Evolutionary conservation across 345 rosid genomes (phyloP).

Genomic region (Lepidium didymum): DNA sequence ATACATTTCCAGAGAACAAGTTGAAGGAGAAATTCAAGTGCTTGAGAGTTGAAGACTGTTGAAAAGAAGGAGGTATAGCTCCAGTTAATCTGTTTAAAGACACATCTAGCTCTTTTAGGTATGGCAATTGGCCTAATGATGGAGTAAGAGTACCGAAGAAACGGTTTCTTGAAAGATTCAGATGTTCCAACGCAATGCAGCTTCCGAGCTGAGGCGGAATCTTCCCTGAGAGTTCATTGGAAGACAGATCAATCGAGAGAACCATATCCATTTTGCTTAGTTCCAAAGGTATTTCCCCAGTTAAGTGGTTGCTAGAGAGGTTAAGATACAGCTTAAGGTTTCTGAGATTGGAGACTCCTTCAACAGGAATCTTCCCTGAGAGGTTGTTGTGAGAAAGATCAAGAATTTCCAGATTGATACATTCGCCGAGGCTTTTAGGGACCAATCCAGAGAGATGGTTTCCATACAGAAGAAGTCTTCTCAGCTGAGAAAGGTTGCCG

Average conservation of each 20-base stretch:
- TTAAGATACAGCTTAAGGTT: slow-evolving; percentile 85
- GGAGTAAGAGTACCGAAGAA: slow-evolving; percentile 55
- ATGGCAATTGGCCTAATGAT: slow-evolving; percentile 69
- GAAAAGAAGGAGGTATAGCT: slow-evolving; percentile 50
- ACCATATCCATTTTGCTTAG: slow-evolving; percentile 97
- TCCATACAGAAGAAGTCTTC: slow-evolving; percentile 51
- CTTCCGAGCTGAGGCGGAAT: slow-evolving; percentile 72
- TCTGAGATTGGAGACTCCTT: slow-evolving; percentile 51
- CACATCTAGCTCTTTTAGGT: slow-evolving; percentile 56
- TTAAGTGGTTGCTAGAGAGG: slow-evolving; percentile 66
- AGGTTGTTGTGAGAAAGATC: slow-evolving; percentile 73
- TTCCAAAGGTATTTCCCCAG: slow-evolving; percentile 65
- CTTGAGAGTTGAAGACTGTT: slow-evolving; percentile 55
- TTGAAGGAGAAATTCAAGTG: slow-evolving; percentile 72
- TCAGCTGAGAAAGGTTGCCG: slow-evolving; percentile 62
- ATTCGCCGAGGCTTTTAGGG: slow-evolving; percentile 62
- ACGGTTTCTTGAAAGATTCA: slow-evolving; percentile 61
- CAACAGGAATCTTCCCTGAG: slow-evolving; percentile 58
- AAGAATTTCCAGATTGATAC: slow-evolving; percentile 71
- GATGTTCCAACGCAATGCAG: slow-evolving; percentile 83
- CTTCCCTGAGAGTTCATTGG: slow-evolving; percentile 57
- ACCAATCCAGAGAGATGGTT: slow-evolving; percentile 71
- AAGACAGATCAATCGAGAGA: slow-evolving; percentile 75
- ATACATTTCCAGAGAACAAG: slow-evolving; percentile 54
- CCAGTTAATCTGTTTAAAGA: slow-evolving; percentile 62